A percentile compares a stretch with the other conserved stretches of the same genome.
These are phyloP conservation scores for Tagetes patula DNA, from an alignment of 129 eudicot genomes.

Conservation along the genomic window DNA sequence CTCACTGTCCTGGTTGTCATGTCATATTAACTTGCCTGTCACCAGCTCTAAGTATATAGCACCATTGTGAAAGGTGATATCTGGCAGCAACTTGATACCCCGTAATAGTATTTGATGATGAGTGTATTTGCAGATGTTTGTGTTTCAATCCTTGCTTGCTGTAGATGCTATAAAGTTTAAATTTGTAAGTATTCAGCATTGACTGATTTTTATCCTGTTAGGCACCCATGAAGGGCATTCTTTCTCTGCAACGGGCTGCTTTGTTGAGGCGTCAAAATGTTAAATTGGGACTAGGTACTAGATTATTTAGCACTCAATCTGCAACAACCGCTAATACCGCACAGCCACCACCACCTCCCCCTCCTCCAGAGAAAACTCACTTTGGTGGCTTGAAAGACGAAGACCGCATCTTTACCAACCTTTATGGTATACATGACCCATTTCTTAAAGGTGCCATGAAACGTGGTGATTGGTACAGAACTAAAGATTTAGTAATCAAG, in stretches of 20 bases:
- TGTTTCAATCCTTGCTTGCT: neutral
- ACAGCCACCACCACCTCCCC: slow-evolving; percentile 61
- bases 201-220: slow-evolving; percentile 18
- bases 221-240: slow-evolving; percentile 81
- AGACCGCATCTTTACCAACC: slow-evolving; percentile 95
- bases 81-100: neutral
- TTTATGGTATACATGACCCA: slow-evolving; percentile 88
- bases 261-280: slow-evolving; percentile 44
- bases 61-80: neutral
- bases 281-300: slow-evolving; percentile 42
- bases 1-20: neutral
- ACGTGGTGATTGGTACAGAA: slow-evolving; percentile 97
- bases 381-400: slow-evolving; percentile 97
- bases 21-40: neutral
- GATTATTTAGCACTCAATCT: slow-evolving; percentile 78
- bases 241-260: slow-evolving; percentile 62
- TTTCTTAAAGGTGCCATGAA: slow-evolving; percentile 97
- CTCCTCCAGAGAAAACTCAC: slow-evolving; percentile 96
- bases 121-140: neutral
- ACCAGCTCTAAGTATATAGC: neutral
- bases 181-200: neutral
- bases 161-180: neutral
- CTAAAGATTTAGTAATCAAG: slow-evolving; percentile 88
- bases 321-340: slow-evolving; percentile 73
- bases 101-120: neutral